Evolutionary conservation across 768 basidiomycete genomes (phyloP).

Genomic region (Calocybe indica): DNA sequence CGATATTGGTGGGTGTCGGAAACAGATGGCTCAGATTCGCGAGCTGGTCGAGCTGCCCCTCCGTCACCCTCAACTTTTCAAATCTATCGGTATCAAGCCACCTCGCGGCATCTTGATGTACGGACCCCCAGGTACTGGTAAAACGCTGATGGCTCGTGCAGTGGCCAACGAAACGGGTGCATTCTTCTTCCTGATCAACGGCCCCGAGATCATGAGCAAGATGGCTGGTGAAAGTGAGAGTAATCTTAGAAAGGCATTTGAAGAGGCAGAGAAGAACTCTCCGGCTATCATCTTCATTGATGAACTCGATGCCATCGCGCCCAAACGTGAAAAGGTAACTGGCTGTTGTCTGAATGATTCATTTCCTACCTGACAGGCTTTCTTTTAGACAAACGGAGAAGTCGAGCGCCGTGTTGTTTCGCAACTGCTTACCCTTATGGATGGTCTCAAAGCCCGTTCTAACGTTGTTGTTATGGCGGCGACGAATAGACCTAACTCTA

Average conservation of each 20-base stretch:
- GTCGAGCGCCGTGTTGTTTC: slow-evolving; percentile 99
- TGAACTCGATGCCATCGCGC: slow-evolving; percentile 98
- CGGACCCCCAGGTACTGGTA: slow-evolving; percentile 98
- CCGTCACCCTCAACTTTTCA: slow-evolving; percentile 98
- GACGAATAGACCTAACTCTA: slow-evolving; percentile 97
- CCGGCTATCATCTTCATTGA: slow-evolving; percentile 99
- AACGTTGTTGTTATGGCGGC: slow-evolving; percentile 99
- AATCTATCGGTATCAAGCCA: slow-evolving; percentile 99
- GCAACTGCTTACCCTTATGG: slow-evolving; percentile 97
- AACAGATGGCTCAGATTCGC: slow-evolving; percentile 99
- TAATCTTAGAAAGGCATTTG: slow-evolving; percentile 96
- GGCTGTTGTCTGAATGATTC: too few relatives aligned
- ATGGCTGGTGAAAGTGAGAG: slow-evolving; percentile 99
- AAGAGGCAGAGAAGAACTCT: slow-evolving; percentile 99
- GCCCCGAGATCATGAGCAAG: slow-evolving; percentile 99
- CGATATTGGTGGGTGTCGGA: slow-evolving; percentile 98
- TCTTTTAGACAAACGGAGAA: slow-evolving; percentile 88
- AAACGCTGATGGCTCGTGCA: slow-evolving; percentile 98
- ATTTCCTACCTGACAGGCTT: not conserved
- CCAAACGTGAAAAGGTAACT: slow-evolving; percentile 95
- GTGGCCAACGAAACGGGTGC: slow-evolving; percentile 99
- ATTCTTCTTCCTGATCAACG: slow-evolving; percentile 99
- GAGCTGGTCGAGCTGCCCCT: slow-evolving; percentile 97
- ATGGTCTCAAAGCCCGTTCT: slow-evolving; percentile 95
- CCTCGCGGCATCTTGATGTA: slow-evolving; percentile 98